A percentile compares a stretch with the other conserved stretches of the same genome.
phyloP scores from a whole-genome alignment of 2,329 filamentous ascomycete genomes.

The Colletotrichum sp. region DNA sequence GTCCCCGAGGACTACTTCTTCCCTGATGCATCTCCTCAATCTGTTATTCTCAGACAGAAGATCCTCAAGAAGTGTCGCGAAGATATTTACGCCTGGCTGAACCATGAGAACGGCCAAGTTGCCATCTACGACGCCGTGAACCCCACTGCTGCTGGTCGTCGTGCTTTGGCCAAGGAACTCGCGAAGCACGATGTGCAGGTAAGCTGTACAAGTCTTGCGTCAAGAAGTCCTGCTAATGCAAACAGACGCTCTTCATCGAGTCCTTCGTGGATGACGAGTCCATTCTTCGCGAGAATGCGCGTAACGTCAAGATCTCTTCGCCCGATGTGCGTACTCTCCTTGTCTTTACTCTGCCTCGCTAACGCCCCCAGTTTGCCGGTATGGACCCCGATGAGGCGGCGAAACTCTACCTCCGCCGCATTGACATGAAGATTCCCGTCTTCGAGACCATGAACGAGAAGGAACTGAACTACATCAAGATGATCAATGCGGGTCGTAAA shows the following conservation, averaged over 20 bases:
- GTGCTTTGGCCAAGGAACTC: conserved; percentile 91
- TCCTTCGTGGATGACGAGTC: conserved; percentile 92
- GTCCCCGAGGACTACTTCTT: conserved; percentile 99
- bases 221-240: not conserved
- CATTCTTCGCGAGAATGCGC: conserved; percentile 95
- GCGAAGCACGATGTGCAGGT: conserved; percentile 96
- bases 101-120: conserved; percentile 97
- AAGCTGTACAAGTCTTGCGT: conserved; percentile 22
- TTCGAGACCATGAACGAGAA: conserved; percentile 97
- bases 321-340: conserved; percentile 72
- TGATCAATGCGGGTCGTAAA: conserved; percentile 96
- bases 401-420: conserved; percentile 86
- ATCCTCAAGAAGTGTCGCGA: conserved; percentile 97
- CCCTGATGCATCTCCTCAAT: conserved; percentile 88
- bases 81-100: conserved; percentile 95
- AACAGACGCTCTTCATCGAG: conserved; percentile 94
- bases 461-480: conserved; percentile 97
- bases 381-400: conserved; percentile 95
- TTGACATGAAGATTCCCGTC: conserved; percentile 89
- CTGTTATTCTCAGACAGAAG: conserved; percentile 93
- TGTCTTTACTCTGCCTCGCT: not conserved
- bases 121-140: conserved; percentile 99
- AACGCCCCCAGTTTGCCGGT: conserved; percentile 71
- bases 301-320: conserved; percentile 96
- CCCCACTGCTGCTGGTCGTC: conserved; percentile 80